Percentiles rank a stretch among this genome's conserved stretches.
These are phyloP conservation scores for Wickerhamiella brachini DNA, from an alignment of 805 yeast species.

Conservation along the genomic window DNA sequence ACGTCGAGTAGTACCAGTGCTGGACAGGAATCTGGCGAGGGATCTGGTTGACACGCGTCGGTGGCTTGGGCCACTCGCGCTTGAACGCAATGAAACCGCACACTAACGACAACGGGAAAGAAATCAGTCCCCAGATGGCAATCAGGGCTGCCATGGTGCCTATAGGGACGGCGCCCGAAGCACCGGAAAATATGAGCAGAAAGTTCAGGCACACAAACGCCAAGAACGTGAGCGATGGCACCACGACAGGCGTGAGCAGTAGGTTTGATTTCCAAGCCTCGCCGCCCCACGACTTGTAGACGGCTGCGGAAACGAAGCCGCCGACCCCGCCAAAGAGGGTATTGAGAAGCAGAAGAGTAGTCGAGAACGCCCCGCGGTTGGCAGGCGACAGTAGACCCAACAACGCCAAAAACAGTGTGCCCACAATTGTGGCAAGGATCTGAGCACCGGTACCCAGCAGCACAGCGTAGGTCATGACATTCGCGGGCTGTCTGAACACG, in stretches of 20 bases:
- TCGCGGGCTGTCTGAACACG: constrained; percentile 72
- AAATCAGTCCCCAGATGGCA: constrained; percentile 69
- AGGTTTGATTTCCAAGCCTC: constrained; percentile 80
- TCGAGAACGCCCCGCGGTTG: constrained; percentile 83
- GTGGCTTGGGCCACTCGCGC: constrained; percentile 42
- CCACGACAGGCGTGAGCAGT: constrained; percentile 65
- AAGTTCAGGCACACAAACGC: constrained; percentile 62
- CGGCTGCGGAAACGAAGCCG: constrained; percentile 72
- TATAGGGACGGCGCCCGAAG: constrained; percentile 90
- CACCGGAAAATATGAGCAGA: constrained; percentile 58
- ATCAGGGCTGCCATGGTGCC: constrained; percentile 79
- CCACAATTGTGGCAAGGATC: constrained; percentile 57
- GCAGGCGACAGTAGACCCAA: constrained; percentile 87
- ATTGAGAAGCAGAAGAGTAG: constrained; percentile 75
- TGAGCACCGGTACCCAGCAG: constrained; percentile 83
- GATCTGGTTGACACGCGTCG: constrained; percentile 87
- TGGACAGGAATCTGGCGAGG: constrained; percentile 92
- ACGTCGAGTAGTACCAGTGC: constrained; percentile 64
- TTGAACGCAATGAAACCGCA: constrained; percentile 76
- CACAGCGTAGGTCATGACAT: constrained; percentile 59
- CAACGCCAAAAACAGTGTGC: constrained; percentile 68
- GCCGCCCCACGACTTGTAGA: constrained; percentile 85
- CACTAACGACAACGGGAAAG: constrained; percentile 68
- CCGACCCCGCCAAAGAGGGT: constrained; percentile 72
- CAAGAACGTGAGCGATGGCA: constrained; percentile 65